Evolutionary conservation across 1,139 yeast species (phyloP), one percentile per base, ranked within the genome.

Genomic region (Yamadazyma conglobata): DNA sequence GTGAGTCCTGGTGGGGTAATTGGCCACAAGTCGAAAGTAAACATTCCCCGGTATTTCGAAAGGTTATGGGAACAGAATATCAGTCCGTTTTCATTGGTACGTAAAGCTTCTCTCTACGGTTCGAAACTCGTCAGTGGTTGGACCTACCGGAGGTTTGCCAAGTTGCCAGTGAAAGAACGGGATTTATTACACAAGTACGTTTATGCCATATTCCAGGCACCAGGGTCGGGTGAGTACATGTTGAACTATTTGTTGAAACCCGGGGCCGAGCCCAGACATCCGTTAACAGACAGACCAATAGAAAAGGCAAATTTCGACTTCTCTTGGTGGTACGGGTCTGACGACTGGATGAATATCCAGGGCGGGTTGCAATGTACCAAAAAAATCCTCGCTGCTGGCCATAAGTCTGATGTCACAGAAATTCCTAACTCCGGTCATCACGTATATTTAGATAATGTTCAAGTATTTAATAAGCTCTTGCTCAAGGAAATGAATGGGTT

Each of bases 201-300:
- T 0, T 83, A 83, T 48, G 75, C 77, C 3, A 81, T 83, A 7
- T 83, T 83, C 54, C 81, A 77, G 46, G 73, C 78, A 15, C 72
- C 66, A 3, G 93, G 91, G 1, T 77, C 83, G 1, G 91, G 91
- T 4, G 93, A 83, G 52, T 83, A 83, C 50, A 73, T 81, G 73
- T 58, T 83, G 41, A 78, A 79, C 40, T 79, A 73, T 48, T 60
- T 80, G 10, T 55, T 83, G 15, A 80, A 79, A 1, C 86, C 89
- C 8, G 93, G 91, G 4, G 93, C 87, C 2, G 73, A 76, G 27
- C 87, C 91, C 1, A 62, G 88, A 39, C 56, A 58, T 29, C 86
- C 91, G 0, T 55, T 83, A 30, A 60, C 73, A 10, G 70, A 73
- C 10, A 39, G 72, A 22, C 70, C 73, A 5, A 52, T 79, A 5